phyloP scores from a whole-genome alignment of 306 rosid species.

The Rosa lucieae region DNA sequence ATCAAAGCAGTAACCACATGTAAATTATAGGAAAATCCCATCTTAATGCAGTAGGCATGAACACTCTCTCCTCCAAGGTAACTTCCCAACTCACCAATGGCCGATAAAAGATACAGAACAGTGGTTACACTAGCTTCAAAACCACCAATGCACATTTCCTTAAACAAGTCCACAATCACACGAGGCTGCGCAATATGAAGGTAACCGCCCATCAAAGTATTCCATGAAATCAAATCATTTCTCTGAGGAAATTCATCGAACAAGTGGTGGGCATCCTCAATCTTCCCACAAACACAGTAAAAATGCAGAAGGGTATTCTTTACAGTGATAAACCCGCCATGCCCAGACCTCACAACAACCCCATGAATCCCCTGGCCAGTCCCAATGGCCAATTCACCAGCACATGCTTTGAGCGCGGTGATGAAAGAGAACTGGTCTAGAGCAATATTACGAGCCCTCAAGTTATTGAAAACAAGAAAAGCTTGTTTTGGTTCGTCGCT shows the following conservation, averaged over 20 bases:
- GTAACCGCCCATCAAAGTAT: slow-evolving; percentile 66
- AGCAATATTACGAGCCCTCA: slow-evolving; percentile 36
- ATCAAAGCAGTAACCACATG: slow-evolving; percentile 56
- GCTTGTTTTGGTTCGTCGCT: slow-evolving; percentile 46
- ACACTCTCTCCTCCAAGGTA: slow-evolving; percentile 38
- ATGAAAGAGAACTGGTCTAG: slow-evolving; percentile 59
- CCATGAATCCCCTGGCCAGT: slow-evolving; percentile 68
- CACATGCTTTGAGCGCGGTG: slow-evolving; percentile 53
- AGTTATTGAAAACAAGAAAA: slow-evolving; percentile 47
- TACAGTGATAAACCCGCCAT: slow-evolving; percentile 43
- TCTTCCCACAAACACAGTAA: slow-evolving; percentile 47
- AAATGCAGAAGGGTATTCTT: slow-evolving; percentile 55
- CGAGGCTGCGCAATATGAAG: slow-evolving; percentile 42
- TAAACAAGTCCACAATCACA: slow-evolving; percentile 46
- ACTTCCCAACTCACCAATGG: slow-evolving; percentile 42
- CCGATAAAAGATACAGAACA: slow-evolving; percentile 50
- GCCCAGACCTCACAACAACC: slow-evolving; percentile 52
- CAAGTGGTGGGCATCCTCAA: slow-evolving; percentile 52
- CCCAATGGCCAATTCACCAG: slow-evolving; percentile 38
- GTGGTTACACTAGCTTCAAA: slow-evolving; percentile 45
- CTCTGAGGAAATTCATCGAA: slow-evolving; percentile 54
- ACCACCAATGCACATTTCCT: slow-evolving; percentile 42
- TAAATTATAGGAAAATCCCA: slow-evolving; percentile 40
- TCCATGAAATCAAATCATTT: slow-evolving; percentile 66
- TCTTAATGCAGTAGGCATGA: slow-evolving; percentile 53